Base-by-base conservation (phyloP, 257 asterid species). In the Echites panduratus region DNA sequence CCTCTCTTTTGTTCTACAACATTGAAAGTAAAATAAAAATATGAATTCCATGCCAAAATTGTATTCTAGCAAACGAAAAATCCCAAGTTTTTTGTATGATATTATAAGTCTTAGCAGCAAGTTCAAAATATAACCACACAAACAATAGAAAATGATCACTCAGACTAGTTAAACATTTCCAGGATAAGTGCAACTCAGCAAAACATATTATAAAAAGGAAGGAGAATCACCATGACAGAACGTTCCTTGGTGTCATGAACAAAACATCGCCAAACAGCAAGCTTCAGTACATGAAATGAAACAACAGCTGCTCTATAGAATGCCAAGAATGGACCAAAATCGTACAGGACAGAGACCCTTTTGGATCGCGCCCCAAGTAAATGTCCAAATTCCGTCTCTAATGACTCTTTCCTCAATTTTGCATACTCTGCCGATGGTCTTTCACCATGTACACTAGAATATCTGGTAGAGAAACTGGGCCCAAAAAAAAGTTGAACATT, bases 381-480 rank as follows among this genome's bases (percentile, higher is more conserved):
- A 62, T 78, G 88, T 41, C 98, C 99, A 71, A 95, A 95, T 82
- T 89, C 82, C 73, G 76, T 86, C 80, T 92, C 98, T 20, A 95
- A 87, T 3, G 90, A 84, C 81, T 90, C 97, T 85, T 95, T 92
- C 89, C 98, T 89, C 86, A 83, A 73, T 82, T 82, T 91, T 11
- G 99, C 99, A 83, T 95, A 95, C 89, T 89, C 97, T 44, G 98
- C 96, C 52, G 99, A 86, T 66, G 97, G 98, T 77, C 84, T 83
- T 78, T 89, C 99, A 38, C 95, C 98, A 75, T 95, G 99, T 79
- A 95, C 97, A 73, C 99, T 94, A 73, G 99, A 87, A 75, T 85
- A 86, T 63, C 84, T 82, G 72, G 87, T 86, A 44, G 93, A 88
- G 81, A 85, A 95, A 77, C 99, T 95, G 95, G 88, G 81, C 57